These are phyloP conservation scores for Inonotus hispidus DNA, from an alignment of 1,284 basidiomycete genomes.

Conservation along the genomic window DNA sequence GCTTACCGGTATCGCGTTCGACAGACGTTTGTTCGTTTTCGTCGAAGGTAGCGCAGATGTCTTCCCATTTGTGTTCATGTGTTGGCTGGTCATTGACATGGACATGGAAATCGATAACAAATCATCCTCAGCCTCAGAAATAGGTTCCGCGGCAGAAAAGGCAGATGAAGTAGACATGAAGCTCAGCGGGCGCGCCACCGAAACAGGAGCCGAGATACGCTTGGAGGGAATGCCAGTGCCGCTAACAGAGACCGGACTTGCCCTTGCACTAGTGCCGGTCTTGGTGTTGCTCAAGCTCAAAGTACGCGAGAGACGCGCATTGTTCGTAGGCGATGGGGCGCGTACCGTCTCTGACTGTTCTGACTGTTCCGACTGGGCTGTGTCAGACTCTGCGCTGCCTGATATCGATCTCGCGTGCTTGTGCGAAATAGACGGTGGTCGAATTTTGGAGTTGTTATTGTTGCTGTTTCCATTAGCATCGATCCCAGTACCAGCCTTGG, in stretches of 20 bases:
- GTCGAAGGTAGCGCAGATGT: conserved; percentile 21
- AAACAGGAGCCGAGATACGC: background rate
- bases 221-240: background rate
- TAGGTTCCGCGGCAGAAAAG: background rate
- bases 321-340: conserved; percentile 1
- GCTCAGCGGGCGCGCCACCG: background rate
- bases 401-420: background rate
- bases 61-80: conserved; percentile 10
- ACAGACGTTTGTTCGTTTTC: conserved; percentile 18
- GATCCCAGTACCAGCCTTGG: background rate
- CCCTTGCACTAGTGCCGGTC: background rate
- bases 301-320: background rate
- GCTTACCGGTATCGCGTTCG: conserved; percentile 20
- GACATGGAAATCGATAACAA: background rate
- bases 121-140: background rate
- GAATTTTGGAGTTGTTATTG: background rate
- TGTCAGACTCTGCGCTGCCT: conserved; percentile 1
- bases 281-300: background rate
- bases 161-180: background rate
- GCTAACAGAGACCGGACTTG: background rate
- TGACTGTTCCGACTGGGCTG: background rate
- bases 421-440: conserved; percentile 3
- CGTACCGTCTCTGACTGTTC: conserved; percentile 1
- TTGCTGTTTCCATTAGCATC: too few species aligned
- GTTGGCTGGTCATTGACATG: background rate